These are phyloP conservation scores for Trypanosoma rangeli DNA, from an alignment of 208 protist genomes.

Conservation along the genomic window DNA sequence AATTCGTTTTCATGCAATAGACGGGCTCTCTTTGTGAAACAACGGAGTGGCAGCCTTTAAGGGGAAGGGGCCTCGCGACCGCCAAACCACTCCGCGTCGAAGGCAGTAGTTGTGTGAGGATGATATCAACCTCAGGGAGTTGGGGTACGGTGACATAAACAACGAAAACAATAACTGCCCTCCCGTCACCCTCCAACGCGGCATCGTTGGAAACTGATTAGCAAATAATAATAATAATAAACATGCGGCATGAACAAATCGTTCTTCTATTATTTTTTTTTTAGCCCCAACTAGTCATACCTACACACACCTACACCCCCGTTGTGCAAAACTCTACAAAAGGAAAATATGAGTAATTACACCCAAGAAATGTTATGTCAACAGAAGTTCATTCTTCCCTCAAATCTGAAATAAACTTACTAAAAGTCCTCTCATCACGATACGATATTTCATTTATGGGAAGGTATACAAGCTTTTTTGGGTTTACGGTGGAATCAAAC, in stretches of 20 bases:
- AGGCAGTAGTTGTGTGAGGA: too few relatives aligned
- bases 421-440: conserved; percentile 68
- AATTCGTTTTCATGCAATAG: too few relatives aligned
- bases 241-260: neutral
- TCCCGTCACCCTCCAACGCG: neutral
- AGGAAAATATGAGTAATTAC: too few relatives aligned
- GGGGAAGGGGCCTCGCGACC: too few relatives aligned
- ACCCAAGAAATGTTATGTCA: too few relatives aligned
- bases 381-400: conserved; percentile 26
- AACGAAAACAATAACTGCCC: neutral
- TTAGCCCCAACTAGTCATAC: neutral
- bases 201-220: neutral
- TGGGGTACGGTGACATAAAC: neutral
- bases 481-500: conserved; percentile 72
- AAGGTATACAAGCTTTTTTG: conserved; percentile 78
- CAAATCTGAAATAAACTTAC: conserved; percentile 72
- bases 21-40: too few relatives aligned
- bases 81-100: too few relatives aligned
- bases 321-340: too few relatives aligned
- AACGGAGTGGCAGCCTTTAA: too few relatives aligned
- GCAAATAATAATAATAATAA: conserved; percentile 18
- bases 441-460: conserved; percentile 84
- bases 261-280: too few relatives aligned
- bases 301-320: too few relatives aligned
- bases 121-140: too few relatives aligned